Evolutionary conservation across 2,329 filamentous ascomycete species (phyloP), one percentile per base, ranked within the genome.

Genomic region (Lizonia empirigonia): DNA sequence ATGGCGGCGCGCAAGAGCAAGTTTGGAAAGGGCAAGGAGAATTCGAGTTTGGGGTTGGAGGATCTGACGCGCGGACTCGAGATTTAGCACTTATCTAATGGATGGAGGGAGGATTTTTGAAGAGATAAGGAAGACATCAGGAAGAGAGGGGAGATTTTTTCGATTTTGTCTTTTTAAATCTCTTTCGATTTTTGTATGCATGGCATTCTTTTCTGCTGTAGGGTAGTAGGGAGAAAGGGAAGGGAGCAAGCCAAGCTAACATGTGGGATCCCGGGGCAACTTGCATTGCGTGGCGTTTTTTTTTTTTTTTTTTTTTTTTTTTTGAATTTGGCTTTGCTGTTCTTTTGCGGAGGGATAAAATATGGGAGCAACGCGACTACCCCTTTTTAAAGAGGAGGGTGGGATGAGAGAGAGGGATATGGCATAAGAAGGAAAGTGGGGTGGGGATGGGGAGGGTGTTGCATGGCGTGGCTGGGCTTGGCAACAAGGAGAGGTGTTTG

Each of bases 1-100:
- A 60, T 71, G 59, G 62, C 63, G 1, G 60, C 62, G 20, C 59
- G 68, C 39, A 72, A 69, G 55, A 67, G 49, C 37, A 70, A 65
- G 42, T 64, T 63, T 29, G 44, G 41, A 30, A 58, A 55, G 22
- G 58, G 59, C 38, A 62, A 59, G 29, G 55, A 60, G 49, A 63
- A 55, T 27, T 45, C 42, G 18, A 56, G 35, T 16, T 57, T 39
- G 3, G 65, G 55, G 8, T 55, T 69, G 33, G 58, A 63, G 42
- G 64, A 68, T 26, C 55, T 69, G 13, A 67, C 61, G 1, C 59
- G 59, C 15, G 68, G 63, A 8, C 59, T 65, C 22, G 63, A 64
- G 44, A 58, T 65, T 15, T 65, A 54, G 19, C 22, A 9, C 7
- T 13, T 16, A 36, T 39, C 22, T 38, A 44, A 44, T 44, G 39